A percentile compares a stretch with the other conserved stretches of the same genome.
Conservation (phyloP, 352 stramenopile genomes). For the Phytophthora foliorum region DNA sequence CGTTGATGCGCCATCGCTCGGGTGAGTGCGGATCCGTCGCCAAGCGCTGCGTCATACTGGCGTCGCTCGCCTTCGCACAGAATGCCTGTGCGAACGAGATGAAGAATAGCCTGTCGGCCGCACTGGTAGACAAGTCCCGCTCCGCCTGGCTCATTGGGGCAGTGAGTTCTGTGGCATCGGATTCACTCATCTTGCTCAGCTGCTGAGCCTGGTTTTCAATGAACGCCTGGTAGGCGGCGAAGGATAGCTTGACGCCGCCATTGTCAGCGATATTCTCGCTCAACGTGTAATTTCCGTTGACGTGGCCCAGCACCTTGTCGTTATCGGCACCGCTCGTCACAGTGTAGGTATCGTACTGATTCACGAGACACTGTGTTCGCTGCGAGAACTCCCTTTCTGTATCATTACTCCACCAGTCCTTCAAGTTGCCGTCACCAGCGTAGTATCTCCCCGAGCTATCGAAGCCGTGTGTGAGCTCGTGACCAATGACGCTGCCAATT, state of each 20-base stretch:
- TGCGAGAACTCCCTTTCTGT: constrained; percentile 82
- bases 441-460: constrained; percentile 94
- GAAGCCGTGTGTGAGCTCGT: constrained; percentile 97
- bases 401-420: constrained; percentile 94
- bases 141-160: constrained; percentile 29
- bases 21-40: constrained; percentile 74
- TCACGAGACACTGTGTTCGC: constrained; percentile 67
- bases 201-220: constrained; percentile 31
- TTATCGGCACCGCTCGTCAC: constrained; percentile 54
- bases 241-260: constrained; percentile 80
- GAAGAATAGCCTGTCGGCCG: constrained; percentile 77
- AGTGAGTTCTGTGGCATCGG: constrained; percentile 18
- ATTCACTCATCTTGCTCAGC: constrained; percentile 36
- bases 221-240: constrained; percentile 61
- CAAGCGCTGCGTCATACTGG: constrained; percentile 57
- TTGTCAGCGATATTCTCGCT: constrained; percentile 90
- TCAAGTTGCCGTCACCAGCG: constrained; percentile 90
- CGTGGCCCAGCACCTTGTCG: constrained; percentile 58
- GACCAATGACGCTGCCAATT: constrained; percentile 94
- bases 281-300: constrained; percentile 85
- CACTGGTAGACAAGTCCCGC: constrained; percentile 20
- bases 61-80: constrained; percentile 72
- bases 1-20: constrained; percentile 81
- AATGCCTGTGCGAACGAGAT: constrained; percentile 82
- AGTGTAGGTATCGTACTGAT: constrained; percentile 67